These are phyloP conservation scores for Opeltia flavorubescens DNA, from an alignment of 495 filamentous ascomycete species.

Conservation along the genomic window DNA sequence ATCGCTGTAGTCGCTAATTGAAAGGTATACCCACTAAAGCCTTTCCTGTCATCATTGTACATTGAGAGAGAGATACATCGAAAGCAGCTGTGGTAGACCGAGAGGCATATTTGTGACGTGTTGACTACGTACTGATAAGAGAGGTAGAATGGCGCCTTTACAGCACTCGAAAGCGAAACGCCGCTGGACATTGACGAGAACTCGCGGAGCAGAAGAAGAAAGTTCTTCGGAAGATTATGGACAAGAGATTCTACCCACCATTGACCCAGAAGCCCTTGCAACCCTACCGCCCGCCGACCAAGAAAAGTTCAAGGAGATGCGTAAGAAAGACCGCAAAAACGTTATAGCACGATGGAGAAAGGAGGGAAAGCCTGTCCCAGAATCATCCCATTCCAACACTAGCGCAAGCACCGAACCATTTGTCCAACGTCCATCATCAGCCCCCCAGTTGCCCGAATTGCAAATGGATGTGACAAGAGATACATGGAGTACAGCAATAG, in stretches of 20 bases:
- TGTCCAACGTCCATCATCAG: neutral
- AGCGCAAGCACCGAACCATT: neutral
- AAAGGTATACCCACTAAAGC: no score
- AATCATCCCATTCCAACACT: neutral
- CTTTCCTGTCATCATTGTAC: no score
- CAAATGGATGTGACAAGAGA: neutral
- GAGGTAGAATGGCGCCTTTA: no score
- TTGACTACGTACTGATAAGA: no score
- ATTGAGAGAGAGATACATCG: no score
- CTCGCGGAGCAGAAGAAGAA: neutral
- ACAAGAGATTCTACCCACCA: neutral
- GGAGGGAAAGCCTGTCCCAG: neutral
- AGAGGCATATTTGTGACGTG: no score
- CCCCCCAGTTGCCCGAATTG: neutral
- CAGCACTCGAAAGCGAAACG: neutral
- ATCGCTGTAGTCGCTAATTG: no score
- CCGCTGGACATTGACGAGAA: neutral
- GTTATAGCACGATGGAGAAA: neutral
- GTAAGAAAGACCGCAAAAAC: neutral
- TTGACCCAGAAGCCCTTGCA: neutral
- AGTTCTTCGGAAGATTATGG: neutral
- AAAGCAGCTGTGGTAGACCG: no score
- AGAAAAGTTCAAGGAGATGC: neutral
- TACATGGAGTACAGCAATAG: neutral
- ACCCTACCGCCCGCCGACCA: neutral